Conservation (phyloP, 306 rosid genomes). For the Rosa rugosa region DNA sequence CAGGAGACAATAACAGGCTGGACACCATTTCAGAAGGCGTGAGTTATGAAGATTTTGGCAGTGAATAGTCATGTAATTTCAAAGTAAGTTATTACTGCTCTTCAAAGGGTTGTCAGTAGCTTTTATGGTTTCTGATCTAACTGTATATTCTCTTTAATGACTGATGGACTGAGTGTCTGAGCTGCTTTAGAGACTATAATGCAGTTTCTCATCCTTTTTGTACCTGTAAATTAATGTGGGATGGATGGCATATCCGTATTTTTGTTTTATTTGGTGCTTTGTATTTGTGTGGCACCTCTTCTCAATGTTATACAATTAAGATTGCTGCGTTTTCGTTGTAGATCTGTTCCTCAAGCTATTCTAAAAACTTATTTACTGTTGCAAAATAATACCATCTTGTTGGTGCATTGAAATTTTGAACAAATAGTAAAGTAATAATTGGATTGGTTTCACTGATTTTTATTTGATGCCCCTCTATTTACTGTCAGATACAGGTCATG, state of each 20-base stretch:
- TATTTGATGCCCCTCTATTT: not conserved
- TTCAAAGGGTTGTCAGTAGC: not conserved
- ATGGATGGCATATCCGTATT: not conserved
- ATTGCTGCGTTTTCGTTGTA: not conserved
- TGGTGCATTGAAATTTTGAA: not conserved
- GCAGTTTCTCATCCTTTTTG: not conserved
- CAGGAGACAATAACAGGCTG: conserved; percentile 64
- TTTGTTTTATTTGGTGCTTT: not conserved
- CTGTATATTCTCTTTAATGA: not conserved
- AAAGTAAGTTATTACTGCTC: conserved; percentile 23
- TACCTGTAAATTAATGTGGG: not conserved
- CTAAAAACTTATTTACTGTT: not conserved
- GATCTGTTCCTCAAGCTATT: not conserved
- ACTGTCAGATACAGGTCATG: not conserved
- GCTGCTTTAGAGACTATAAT: not conserved
- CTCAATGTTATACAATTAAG: no score
- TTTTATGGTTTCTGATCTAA: not conserved
- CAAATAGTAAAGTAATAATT: not conserved
- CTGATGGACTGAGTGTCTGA: not conserved
- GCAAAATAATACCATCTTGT: not conserved
- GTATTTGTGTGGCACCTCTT: not conserved
- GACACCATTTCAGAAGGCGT: conserved; percentile 79
- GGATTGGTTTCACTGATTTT: not conserved
- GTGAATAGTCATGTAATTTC: conserved; percentile 49
- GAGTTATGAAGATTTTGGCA: conserved; percentile 86